A percentile compares a stretch with the other conserved stretches of the same genome.
Evolutionary conservation across 1,284 basidiomycete genomes (phyloP).

Genomic region (Inonotus obliquus): DNA sequence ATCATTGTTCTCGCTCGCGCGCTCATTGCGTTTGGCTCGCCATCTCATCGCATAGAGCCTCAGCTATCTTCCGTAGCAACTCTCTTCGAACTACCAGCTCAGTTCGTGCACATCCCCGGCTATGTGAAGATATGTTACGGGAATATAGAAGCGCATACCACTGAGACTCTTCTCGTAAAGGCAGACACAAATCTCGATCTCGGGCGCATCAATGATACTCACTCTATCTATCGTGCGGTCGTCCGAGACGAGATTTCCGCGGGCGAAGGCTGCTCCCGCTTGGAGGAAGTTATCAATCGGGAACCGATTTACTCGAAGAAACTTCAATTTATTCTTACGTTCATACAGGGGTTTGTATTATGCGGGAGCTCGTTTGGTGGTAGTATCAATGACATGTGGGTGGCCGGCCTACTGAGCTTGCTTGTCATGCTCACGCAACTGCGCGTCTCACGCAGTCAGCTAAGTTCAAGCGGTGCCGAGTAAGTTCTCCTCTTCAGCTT

Average conservation of each 20-base stretch:
- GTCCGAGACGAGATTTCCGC: constrained; percentile 85
- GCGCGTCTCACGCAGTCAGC: constrained; percentile 65
- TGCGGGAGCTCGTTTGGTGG: constrained; percentile 83
- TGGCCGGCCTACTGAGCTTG: constrained; percentile 60
- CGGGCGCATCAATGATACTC: constrained; percentile 72
- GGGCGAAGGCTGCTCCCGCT: constrained; percentile 51
- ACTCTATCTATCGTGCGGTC: constrained; percentile 71
- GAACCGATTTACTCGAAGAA: constrained; percentile 54
- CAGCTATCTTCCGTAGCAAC: constrained; percentile 70
- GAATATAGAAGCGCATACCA: constrained; percentile 70
- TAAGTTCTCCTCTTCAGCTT: constrained; percentile 34
- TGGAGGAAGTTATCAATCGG: constrained; percentile 46
- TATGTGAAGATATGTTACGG: constrained; percentile 83
- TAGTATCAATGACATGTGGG: constrained; percentile 78
- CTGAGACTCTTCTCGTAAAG: constrained; percentile 81
- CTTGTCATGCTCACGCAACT: constrained; percentile 65
- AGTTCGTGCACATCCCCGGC: constrained; percentile 75
- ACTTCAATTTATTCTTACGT: constrained; percentile 42
- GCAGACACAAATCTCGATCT: constrained; percentile 69
- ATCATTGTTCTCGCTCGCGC: constrained; percentile 58
- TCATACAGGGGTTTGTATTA: constrained; percentile 63
- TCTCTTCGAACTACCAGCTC: constrained; percentile 79
- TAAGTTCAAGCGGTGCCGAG: constrained; percentile 90
- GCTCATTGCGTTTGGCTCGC: constrained; percentile 67
- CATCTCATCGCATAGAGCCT: constrained; percentile 66